Base-by-base conservation (phyloP, 345 rosid species). In the Citrus sp. region DNA sequence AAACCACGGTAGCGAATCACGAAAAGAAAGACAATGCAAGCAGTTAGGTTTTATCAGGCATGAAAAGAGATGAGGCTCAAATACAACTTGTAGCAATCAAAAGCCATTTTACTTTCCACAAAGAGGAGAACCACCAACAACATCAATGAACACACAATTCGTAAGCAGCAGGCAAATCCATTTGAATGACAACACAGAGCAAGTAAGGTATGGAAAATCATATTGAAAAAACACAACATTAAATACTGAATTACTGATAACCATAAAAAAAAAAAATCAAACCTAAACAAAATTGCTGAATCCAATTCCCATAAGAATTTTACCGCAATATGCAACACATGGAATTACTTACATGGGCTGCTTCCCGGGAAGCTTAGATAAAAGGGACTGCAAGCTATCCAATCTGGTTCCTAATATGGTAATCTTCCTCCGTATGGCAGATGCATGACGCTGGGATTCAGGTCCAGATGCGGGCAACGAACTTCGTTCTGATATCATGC, bases 341-440 rank as follows among this genome's bases (percentile, higher is more conserved):
- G 59, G 63, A 49, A 64, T 6, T 1, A 69, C 94, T 87, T 83
- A 92, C 98, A 89, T 83, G 60, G 91, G 92, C 73, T 88, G 92
- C 86, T 88, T 96, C 59, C 92, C 88, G 38, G 92, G 92, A 77
- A 90, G 91, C 85, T 84, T 84, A 5, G 92, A 77, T 77, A 96
- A 86, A 71, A 90, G 89, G 79, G 97, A 85, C 83, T 90, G 93
- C 35, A 96, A 83, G 78, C 90, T 86, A 78, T 96, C 99, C 22
- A 96, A 89, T 69, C 91, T 85, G 64, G 97, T 96, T 67, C 95
- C 92, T 55, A 96, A 85, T 60, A 96, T 96, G 3, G 98, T 91
- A 77, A 92, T 90, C 90, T 94, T 96, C 81, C 99, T 90, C 77
- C 98, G 87, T 51, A 87, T 88, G 25, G 95, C 90, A 30, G 99